phyloP scores from a whole-genome alignment of 2,329 filamentous ascomycete genomes.

The Paradendryphiella salina region DNA sequence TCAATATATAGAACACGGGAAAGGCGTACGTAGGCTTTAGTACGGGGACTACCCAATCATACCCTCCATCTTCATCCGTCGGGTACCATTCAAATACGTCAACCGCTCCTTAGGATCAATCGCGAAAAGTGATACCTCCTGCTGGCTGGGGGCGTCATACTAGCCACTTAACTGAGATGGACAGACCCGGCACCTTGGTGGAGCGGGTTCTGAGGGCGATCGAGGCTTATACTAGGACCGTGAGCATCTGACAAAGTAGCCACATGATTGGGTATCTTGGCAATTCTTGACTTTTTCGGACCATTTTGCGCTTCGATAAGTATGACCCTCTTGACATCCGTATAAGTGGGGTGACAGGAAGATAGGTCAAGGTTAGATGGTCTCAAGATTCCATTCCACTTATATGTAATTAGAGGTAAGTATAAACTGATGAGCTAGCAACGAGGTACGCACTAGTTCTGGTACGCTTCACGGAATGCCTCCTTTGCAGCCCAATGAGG shows the following conservation, averaged over 20 bases:
- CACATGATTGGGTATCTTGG: no score
- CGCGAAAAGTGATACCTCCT: background rate
- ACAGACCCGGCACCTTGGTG: no score
- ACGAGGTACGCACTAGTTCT: background rate
- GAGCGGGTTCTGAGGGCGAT: no score
- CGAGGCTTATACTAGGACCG: no score
- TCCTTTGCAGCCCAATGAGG: no score
- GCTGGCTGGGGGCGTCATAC: background rate
- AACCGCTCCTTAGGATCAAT: background rate
- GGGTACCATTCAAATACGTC: no score
- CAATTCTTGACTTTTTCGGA: background rate
- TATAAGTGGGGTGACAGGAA: constrained; percentile 2
- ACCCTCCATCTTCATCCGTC: background rate
- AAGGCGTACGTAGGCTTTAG: background rate
- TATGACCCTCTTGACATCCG: background rate
- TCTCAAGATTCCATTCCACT: constrained; percentile 16
- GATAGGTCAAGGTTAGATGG: constrained; percentile 10
- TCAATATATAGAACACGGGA: background rate
- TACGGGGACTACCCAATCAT: no score
- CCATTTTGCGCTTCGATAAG: background rate
- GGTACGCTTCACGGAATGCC: no score
- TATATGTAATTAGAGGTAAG: background rate
- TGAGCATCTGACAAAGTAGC: no score
- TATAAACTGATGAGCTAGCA: no score
- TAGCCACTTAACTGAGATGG: background rate